Evolutionary conservation across 768 basidiomycete species (phyloP).

Genomic region (Pleurotus cornucopiae): DNA sequence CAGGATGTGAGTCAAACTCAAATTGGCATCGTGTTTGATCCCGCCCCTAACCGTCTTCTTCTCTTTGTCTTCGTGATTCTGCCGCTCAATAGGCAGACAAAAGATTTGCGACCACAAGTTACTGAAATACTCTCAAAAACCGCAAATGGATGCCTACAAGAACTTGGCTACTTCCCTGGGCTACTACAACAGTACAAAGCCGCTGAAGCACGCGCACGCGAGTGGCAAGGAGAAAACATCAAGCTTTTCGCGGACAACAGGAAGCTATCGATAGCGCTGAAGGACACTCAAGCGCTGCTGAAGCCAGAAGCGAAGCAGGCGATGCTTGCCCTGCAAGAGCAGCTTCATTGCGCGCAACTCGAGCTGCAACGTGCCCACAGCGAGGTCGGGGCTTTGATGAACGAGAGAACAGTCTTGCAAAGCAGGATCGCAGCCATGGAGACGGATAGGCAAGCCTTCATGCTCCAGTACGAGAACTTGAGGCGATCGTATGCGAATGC

Average conservation of each 20-base stretch:
- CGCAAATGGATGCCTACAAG: conserved; percentile 41
- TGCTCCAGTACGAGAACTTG: background rate
- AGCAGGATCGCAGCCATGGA: background rate
- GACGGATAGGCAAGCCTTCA: background rate
- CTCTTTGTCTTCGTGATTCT: background rate
- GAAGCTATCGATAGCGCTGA: conserved; percentile 17
- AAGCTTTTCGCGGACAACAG: conserved; percentile 37
- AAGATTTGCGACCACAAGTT: conserved; percentile 27
- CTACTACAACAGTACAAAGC: conserved; percentile 33
- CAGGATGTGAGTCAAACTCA: background rate
- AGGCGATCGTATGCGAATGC: background rate
- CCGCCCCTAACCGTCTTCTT: background rate
- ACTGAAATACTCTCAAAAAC: conserved; percentile 40
- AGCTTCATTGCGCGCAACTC: background rate
- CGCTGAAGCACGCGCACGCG: conserved; percentile 24
- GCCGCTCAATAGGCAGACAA: background rate
- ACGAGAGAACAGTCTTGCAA: background rate
- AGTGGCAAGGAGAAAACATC: conserved; percentile 32
- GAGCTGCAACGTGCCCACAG: conserved; percentile 1
- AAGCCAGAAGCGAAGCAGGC: conserved; percentile 13
- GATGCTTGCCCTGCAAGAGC: background rate
- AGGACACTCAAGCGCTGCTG: conserved; percentile 10
- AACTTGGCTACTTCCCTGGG: conserved; percentile 43
- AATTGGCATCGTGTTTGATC: background rate
- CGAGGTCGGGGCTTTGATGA: conserved; percentile 3